A percentile compares a stretch with the other conserved stretches of the same genome.
Conservation (phyloP, 2,329 filamentous ascomycete species). For the Trichoderma oligosporum region DNA sequence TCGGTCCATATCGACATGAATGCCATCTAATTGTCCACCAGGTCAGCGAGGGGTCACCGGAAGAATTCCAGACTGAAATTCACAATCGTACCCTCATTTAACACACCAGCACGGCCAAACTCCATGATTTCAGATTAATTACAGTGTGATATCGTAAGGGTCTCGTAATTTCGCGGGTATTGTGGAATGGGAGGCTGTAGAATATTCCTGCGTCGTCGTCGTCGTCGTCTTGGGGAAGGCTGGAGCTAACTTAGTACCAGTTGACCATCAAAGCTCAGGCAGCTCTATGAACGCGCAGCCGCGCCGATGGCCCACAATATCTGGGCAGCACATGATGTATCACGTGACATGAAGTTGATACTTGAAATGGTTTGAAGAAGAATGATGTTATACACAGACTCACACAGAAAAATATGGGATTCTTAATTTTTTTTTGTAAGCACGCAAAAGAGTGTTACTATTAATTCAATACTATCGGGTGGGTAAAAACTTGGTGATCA, state of each 20-base stretch:
- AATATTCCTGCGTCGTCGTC: slow-evolving; percentile 24
- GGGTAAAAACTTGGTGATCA: too few relatives aligned
- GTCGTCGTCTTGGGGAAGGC: slow-evolving; percentile 30
- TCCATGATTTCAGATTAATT: slow-evolving; percentile 46
- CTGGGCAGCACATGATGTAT: not conserved
- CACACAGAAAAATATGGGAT: too few relatives aligned
- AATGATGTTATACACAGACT: too few relatives aligned
- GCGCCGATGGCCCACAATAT: slow-evolving; percentile 17
- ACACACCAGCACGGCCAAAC: slow-evolving; percentile 57
- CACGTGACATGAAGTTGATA: not conserved
- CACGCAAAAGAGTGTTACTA: too few relatives aligned
- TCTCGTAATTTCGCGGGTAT: not conserved
- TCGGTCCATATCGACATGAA: slow-evolving; percentile 98
- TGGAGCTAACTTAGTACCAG: slow-evolving; percentile 32
- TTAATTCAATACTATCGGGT: too few relatives aligned
- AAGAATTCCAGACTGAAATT: slow-evolving; percentile 9
- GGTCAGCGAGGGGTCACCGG: slow-evolving; percentile 23
- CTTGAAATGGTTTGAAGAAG: too few relatives aligned
- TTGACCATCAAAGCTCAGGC: slow-evolving; percentile 39
- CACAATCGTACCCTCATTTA: slow-evolving; percentile 57
- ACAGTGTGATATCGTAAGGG: not conserved
- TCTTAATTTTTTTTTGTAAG: too few relatives aligned
- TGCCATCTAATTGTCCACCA: slow-evolving; percentile 68
- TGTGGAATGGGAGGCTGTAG: slow-evolving; percentile 10
- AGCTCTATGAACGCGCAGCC: slow-evolving; percentile 46